Base-by-base conservation (phyloP, 169 alveolate species). In the Plasmodium knowlesi region DNA sequence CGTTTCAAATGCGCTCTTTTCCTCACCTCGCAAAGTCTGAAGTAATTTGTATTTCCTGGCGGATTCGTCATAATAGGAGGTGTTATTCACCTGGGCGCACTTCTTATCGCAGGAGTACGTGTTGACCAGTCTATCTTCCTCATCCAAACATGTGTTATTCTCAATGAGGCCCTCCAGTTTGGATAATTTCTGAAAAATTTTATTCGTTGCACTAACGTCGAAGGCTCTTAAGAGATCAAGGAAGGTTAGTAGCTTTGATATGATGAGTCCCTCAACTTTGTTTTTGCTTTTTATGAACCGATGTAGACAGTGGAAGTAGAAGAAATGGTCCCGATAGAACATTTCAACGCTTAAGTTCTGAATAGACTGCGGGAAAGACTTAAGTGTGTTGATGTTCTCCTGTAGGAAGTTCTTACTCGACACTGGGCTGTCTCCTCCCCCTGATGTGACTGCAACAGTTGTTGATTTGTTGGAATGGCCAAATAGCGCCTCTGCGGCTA, bases 241-340 rank as follows among this genome's bases (percentile, higher is more conserved):
- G 50, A 78, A 79, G 22, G 94, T 14, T 30, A 88, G 32, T 14
- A 88, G 14, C 32, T 88, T 88, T 0, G 83, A 57, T 22, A 88
- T 61, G 37, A 88, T 79, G 10, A 88, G 39, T 1, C 94, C 94
- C 50, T 88, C 94, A 1, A 79, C 82, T 79, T 88, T 88, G 53
- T 88, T 88, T 79, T 88, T 88, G 43, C 94, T 88, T 57, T 88
- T 88, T n/a, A 88, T 79, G 28, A 78, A 88, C 14, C 43, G 70
- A 28, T 88, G 81, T 53, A 88, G 46, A 61, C 94, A 88, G 25
- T 88, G 88, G 32, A 88, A 88, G 43, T 78, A 88, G 61, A 88
- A 88, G 43, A 71, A 88, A 19, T 79, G 54, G 61, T 88, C 94
- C 61, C 89, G 89, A 79, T 88, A 88, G 34, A 88, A 88, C 82